Percentiles rank a stretch among this genome's conserved stretches.
Evolutionary conservation across 2,329 filamentous ascomycete genomes (phyloP).

Genomic region (Mycocentrospora acerina): DNA sequence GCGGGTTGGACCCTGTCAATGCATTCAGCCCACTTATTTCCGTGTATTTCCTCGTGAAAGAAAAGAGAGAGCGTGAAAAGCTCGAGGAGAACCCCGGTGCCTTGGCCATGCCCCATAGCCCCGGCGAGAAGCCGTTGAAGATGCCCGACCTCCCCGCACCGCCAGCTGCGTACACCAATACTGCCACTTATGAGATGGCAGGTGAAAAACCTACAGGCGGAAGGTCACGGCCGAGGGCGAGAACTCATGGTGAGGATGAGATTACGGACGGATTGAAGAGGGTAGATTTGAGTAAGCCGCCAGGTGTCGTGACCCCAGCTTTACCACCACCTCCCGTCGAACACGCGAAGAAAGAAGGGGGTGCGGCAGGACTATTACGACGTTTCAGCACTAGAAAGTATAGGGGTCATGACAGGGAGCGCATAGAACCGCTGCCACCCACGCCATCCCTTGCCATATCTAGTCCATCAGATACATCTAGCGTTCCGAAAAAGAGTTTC

Average conservation of each 20-base stretch:
- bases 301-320: constrained; percentile 51
- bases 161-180: constrained; percentile 85
- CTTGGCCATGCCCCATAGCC: constrained; percentile 56
- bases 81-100: constrained; percentile 61
- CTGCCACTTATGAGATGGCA: constrained; percentile 80
- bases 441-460: constrained; percentile 81
- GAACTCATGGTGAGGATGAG: constrained; percentile 95
- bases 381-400: constrained; percentile 87
- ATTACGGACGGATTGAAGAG: constrained; percentile 72
- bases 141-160: constrained; percentile 78
- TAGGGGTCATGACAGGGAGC: constrained; percentile 55
- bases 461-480: constrained; percentile 65
- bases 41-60: constrained; percentile 92
- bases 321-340: constrained; percentile 58
- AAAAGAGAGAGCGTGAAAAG: constrained; percentile 83
- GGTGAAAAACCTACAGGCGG: constrained; percentile 86
- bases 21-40: constrained; percentile 91
- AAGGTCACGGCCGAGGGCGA: constrained; percentile 77
- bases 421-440: constrained; percentile 64
- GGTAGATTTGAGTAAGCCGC: constrained; percentile 56
- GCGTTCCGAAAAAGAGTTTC: constrained; percentile 79
- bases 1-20: constrained; percentile 85
- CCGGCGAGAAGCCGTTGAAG: constrained; percentile 59
- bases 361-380: constrained; percentile 79
- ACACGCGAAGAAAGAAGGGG: constrained; percentile 77